Conservation (phyloP, 2,329 filamentous ascomycete species). For the Ampelomyces quisqualis region DNA sequence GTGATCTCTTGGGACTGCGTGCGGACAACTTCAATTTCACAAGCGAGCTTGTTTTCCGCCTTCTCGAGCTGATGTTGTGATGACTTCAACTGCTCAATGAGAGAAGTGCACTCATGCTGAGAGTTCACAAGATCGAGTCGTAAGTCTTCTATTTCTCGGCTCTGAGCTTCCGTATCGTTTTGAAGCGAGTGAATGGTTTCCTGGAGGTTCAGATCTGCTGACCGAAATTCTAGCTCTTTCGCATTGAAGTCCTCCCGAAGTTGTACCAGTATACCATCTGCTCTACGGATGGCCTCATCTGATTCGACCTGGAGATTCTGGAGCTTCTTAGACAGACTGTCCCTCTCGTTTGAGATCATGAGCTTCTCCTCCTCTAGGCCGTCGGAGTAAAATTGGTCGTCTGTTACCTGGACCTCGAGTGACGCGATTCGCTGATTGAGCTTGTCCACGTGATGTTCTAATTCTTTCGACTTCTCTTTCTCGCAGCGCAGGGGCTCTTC, state of each 20-base stretch:
- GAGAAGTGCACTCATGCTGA: conserved; percentile 8
- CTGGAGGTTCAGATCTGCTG: conserved; percentile 21
- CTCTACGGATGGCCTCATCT: conserved; percentile 38
- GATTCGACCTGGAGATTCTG: conserved; percentile 41
- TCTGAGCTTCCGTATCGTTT: conserved; percentile 11
- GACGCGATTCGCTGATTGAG: conserved; percentile 42
- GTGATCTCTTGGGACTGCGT: conserved; percentile 25
- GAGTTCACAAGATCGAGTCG: conserved; percentile 1
- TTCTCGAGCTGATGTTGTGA: conserved; percentile 30
- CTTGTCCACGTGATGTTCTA: conserved; percentile 35
- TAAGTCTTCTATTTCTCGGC: conserved; percentile 7
- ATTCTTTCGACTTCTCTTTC: conserved; percentile 36
- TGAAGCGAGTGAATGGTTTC: conserved; percentile 14
- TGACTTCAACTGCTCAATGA: conserved; percentile 32
- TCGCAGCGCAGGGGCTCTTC: conserved; percentile 57
- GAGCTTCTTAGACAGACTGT: conserved; percentile 35
- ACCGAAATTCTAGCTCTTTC: conserved; percentile 43
- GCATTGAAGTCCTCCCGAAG: conserved; percentile 24
- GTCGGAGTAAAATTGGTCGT: conserved; percentile 34
- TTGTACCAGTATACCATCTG: conserved; percentile 28
- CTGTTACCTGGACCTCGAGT: conserved; percentile 29
- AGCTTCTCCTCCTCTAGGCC: conserved; percentile 43
- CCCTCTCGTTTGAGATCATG: conserved; percentile 37
- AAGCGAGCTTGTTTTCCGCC: conserved; percentile 26
- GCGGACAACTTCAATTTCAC: conserved; percentile 15